A percentile compares a stretch with the other conserved stretches of the same genome.
phyloP scores from a whole-genome alignment of 2,329 filamentous ascomycete species.

The Venturia effusa region DNA sequence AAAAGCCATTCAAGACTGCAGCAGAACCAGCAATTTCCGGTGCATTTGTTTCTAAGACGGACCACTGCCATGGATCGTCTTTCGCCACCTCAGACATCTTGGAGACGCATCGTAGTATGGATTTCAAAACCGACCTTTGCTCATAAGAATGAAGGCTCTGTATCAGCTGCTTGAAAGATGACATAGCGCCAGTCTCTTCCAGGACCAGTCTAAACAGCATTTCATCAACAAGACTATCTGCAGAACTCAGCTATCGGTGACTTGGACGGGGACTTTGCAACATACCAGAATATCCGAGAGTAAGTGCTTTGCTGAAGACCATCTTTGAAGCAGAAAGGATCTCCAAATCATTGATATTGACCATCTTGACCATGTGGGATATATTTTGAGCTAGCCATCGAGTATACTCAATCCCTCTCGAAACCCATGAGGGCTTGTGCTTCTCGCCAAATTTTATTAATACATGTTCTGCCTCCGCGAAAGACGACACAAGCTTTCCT shows the following conservation, averaged over 20 bases:
- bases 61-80: not conserved
- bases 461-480: constrained; percentile 48
- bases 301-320: constrained; percentile 49
- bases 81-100: constrained; percentile 16
- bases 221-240: not conserved
- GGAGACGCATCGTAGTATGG: constrained; percentile 19
- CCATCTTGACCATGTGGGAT: constrained; percentile 33
- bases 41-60: not conserved
- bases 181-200: constrained; percentile 15
- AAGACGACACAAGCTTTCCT: constrained; percentile 46
- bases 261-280: not conserved
- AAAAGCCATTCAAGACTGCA: constrained; percentile 13
- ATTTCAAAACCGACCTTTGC: constrained; percentile 33
- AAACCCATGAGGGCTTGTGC: constrained; percentile 44
- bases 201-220: not conserved
- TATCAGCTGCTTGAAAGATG: constrained; percentile 28
- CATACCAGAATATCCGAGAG: constrained; percentile 49
- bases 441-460: constrained; percentile 26
- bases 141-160: constrained; percentile 35
- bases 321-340: constrained; percentile 30
- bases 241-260: not conserved
- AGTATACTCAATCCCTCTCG: constrained; percentile 53
- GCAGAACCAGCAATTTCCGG: constrained; percentile 11
- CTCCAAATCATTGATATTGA: constrained; percentile 22
- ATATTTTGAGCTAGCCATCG: constrained; percentile 63